phyloP scores from a whole-genome alignment of 108 stramenopile species.

The Nitzschia sp. region DNA sequence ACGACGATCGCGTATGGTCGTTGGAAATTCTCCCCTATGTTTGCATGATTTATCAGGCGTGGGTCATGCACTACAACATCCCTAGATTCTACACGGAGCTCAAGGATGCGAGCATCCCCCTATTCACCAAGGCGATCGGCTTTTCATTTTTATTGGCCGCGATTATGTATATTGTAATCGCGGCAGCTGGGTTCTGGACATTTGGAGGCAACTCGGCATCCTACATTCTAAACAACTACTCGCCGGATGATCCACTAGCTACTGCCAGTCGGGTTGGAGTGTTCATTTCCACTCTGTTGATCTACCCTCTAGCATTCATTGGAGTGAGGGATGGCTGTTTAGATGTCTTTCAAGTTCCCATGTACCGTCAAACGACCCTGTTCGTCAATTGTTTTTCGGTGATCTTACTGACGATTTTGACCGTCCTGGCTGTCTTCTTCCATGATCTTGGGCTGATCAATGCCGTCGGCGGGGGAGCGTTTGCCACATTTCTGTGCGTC shows the following conservation, averaged over 20 bases:
- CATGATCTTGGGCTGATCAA: constrained; percentile 61
- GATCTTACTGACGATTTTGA: constrained; percentile 36
- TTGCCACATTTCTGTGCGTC: constrained; percentile 73
- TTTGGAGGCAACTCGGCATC: constrained; percentile 69
- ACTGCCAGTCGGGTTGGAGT: constrained; percentile 72
- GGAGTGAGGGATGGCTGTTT: constrained; percentile 77
- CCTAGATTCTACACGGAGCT: constrained; percentile 83
- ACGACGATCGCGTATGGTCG: constrained; percentile 5
- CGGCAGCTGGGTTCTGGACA: constrained; percentile 67
- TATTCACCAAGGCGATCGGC: constrained; percentile 54
- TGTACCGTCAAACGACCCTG: constrained; percentile 43
- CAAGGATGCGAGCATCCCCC: constrained; percentile 55
- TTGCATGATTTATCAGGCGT: constrained; percentile 49
- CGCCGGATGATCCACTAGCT: constrained; percentile 66
- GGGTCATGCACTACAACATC: constrained; percentile 78
- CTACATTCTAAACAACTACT: constrained; percentile 85
- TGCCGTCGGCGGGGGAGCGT: constrained; percentile 81
- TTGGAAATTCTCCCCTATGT: constrained; percentile 36
- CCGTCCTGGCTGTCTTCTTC: constrained; percentile 34
- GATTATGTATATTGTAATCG: constrained; percentile 57
- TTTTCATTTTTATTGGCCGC: constrained; percentile 55
- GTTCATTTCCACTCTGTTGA: constrained; percentile 48
- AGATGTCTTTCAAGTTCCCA: constrained; percentile 56
- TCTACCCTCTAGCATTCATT: constrained; percentile 4
- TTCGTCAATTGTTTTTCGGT: constrained; percentile 61